phyloP scores from a whole-genome alignment of 352 stramenopile species.

The Lagenidium giganteum region DNA sequence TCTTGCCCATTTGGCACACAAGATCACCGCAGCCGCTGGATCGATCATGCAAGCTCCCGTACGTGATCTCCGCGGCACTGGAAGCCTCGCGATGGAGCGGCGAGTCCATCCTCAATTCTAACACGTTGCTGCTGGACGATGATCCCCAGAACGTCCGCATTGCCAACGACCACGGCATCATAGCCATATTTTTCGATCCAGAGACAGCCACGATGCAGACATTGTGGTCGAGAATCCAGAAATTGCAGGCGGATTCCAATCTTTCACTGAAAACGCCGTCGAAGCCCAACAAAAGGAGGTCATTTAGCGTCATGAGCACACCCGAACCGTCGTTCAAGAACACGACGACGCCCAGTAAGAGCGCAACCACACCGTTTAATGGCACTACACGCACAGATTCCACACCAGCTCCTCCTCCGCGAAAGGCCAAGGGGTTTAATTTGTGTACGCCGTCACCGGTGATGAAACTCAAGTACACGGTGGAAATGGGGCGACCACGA shows the following conservation, averaged over 20 bases:
- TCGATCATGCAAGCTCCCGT: constrained; percentile 68
- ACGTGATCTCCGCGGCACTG: constrained; percentile 63
- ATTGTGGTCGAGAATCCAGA: constrained; percentile 43
- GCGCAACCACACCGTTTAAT: not conserved
- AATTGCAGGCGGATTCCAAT: constrained; percentile 11
- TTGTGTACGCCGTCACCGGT: constrained; percentile 78
- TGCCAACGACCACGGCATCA: constrained; percentile 66
- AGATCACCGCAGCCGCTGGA: no score
- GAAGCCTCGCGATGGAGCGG: constrained; percentile 22
- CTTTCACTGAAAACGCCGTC: not conserved
- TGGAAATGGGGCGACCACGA: constrained; percentile 67
- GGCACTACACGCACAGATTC: not conserved
- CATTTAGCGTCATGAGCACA: constrained; percentile 11
- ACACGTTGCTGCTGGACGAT: constrained; percentile 81
- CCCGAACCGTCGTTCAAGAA: no score
- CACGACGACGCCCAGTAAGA: not conserved
- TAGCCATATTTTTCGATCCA: constrained; percentile 68
- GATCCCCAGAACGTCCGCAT: constrained; percentile 71
- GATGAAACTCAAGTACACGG: constrained; percentile 71
- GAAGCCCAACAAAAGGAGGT: constrained; percentile 18
- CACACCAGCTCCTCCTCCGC: constrained; percentile 6
- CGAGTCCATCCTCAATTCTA: constrained; percentile 38
- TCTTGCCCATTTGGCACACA: constrained; percentile 56
- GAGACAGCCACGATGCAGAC: constrained; percentile 24
- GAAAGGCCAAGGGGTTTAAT: constrained; percentile 38